Base-by-base conservation (phyloP, 2,329 filamentous ascomycete species). In the Fusarium ramigenum region DNA sequence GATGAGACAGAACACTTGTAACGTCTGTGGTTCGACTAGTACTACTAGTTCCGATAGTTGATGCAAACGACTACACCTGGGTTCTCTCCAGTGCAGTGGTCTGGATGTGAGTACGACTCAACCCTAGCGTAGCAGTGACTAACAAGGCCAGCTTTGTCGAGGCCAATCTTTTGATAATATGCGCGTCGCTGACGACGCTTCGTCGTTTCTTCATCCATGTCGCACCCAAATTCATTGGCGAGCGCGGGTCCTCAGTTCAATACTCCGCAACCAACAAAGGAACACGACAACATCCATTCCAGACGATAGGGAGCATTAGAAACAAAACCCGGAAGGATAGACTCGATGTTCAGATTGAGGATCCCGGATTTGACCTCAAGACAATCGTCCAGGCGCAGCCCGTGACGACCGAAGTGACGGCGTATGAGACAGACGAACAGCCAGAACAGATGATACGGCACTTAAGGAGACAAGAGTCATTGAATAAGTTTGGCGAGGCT, bases 121-220 rank as follows among this genome's bases (percentile, higher is more conserved):
- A 14, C 4, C 19, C 32, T 15, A 19, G 7, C 2, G 50, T 8
- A n/a, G 18, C 16, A 14, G 8, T n/a, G 12, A 43, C 70, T 77
- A 23, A 78, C 52, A 8, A 8, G 3, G 16, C 16, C 56, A 83
- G 81, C 32, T 79, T 82, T 52, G 72, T 82, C 30, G 81, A 83
- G 62, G 74, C 79, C 10, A 83, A 83, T 42, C 76, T 83, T 3
- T 66, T 83, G 40, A 72, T 83, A 32, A 79, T 83, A 16, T 83
- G 81, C 66, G 80, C 81, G 21, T 80, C 80, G 16, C 61, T 83
- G 8, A 80, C 82, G n/a, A 82, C 81, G 15, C 69, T 83, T 21
- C 79, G 80, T 14, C 78, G 77, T 5, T 83, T 83, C 62, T 77
- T 83, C 28, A 70, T 75, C 9, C 80, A 83, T 54, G 72, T 78